Evolutionary conservation across 2,329 filamentous ascomycete species (phyloP), one percentile per base, ranked within the genome.

Genomic region (Diaporthe batatas): DNA sequence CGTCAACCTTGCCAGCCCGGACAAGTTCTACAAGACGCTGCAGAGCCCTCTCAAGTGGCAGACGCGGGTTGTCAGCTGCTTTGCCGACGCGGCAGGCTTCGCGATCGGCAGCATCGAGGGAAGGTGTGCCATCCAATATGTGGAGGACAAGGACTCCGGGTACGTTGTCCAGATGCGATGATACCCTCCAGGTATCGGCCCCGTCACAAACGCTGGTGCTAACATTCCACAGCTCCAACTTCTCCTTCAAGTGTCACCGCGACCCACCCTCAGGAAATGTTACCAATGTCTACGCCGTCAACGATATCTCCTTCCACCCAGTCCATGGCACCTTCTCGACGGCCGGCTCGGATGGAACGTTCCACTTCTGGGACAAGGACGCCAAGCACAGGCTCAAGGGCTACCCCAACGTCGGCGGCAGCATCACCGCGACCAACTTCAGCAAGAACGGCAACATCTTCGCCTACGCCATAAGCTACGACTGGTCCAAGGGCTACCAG

Each of bases 241-340:
- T 99, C 87, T 98, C 94, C 54, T 99, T 99, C 91, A 98, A 98
- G 84, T 99, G 96, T 84, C 96, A 99, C 83, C 95, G 96, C 73
- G 94, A 98, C 78, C 90, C 91, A 6, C 90, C 93, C 1, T 85
- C 91, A 72, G 90, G 90, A 79, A 95, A 94, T 83, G 86, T 92
- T 76, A 94, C 93, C 78, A 96, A 96, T 80, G 96, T 98, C 78
- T 96, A 95, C 86, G 92, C 95, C 1, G 95, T 99, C 80, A 99
- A 99, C 85, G 93, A 95, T 77, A 99, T 99, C 82, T 97, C 94
- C 32, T 98, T 98, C 91, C 96, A 99, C 84, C 96, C 96, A 1
- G 88, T 93, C 16, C 95, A 98, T 83, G 96, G 96, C 79, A 99
- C 96, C n/a, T 99, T 99, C 86, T 97, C 93, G 84, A 99, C 96